A percentile compares a stretch with the other conserved stretches of the same genome.
Conservation (phyloP, 2,329 filamentous ascomycete genomes). For the Trichoderma koningii region DNA sequence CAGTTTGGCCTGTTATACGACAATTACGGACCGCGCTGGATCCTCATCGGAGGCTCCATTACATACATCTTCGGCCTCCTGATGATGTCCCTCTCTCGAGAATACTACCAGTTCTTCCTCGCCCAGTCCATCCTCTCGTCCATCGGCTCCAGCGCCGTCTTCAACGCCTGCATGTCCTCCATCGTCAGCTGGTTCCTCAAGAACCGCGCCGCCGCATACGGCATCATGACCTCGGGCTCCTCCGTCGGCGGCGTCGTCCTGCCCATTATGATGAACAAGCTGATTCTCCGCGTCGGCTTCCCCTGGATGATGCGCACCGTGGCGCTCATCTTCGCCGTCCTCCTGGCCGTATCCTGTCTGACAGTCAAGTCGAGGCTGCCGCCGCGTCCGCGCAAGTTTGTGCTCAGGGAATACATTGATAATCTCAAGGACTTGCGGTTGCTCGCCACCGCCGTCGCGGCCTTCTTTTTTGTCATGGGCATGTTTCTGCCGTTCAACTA, state of each 20-base stretch:
- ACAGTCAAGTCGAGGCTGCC: slow-evolving; percentile 48
- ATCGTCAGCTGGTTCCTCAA: slow-evolving; percentile 56
- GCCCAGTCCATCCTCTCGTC: slow-evolving; percentile 46
- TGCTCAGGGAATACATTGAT: slow-evolving; percentile 48
- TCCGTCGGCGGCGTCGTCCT: slow-evolving; percentile 60
- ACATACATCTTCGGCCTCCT: slow-evolving; percentile 65
- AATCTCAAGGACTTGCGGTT: slow-evolving; percentile 52
- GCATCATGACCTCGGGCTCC: slow-evolving; percentile 56
- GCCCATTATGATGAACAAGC: slow-evolving; percentile 60
- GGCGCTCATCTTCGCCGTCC: slow-evolving; percentile 49
- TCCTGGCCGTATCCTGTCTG: slow-evolving; percentile 41
- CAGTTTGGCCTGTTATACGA: slow-evolving; percentile 64
- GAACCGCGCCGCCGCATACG: slow-evolving; percentile 55
- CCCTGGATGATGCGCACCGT: slow-evolving; percentile 53
- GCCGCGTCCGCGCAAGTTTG: slow-evolving; percentile 49
- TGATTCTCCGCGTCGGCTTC: slow-evolving; percentile 51
- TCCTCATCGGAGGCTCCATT: slow-evolving; percentile 57
- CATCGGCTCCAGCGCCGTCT: slow-evolving; percentile 48
- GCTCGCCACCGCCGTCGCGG: slow-evolving; percentile 45
- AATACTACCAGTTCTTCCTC: slow-evolving; percentile 51
- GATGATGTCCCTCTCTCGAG: slow-evolving; percentile 58
- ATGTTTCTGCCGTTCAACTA: slow-evolving; percentile 59
- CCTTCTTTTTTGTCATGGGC: slow-evolving; percentile 59
- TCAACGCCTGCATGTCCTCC: slow-evolving; percentile 47
- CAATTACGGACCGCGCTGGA: slow-evolving; percentile 61